Evolutionary conservation across 768 basidiomycete genomes (phyloP).

Genomic region (Omphalotus guepiniiformis): DNA sequence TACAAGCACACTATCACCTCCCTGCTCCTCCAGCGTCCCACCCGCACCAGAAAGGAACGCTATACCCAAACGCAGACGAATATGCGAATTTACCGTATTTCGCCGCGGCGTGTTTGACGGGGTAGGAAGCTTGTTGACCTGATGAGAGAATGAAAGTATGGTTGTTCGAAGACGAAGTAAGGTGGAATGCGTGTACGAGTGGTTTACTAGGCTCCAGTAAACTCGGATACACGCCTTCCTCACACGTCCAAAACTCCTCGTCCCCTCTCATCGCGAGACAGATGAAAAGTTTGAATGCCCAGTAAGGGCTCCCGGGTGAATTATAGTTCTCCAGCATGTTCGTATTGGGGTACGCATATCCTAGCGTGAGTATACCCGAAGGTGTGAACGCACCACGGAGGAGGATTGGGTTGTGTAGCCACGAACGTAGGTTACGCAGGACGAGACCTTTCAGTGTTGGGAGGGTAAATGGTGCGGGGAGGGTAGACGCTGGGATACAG

Average conservation of each 20-base stretch:
- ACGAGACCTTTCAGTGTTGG: constrained; percentile 72
- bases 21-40: constrained; percentile 57
- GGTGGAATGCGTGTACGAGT: constrained; percentile 62
- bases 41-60: constrained; percentile 52
- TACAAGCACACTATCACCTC: constrained; percentile 67
- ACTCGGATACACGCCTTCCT: constrained; percentile 64
- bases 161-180: constrained; percentile 55
- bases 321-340: constrained; percentile 81
- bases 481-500: constrained; percentile 51
- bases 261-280: constrained; percentile 57
- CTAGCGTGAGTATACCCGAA: constrained; percentile 70
- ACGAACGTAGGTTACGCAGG: constrained; percentile 68
- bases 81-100: constrained; percentile 81
- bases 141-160: constrained; percentile 73
- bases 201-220: constrained; percentile 45
- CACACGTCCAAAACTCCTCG: constrained; percentile 69
- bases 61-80: constrained; percentile 75
- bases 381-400: constrained; percentile 57
- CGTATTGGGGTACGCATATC: constrained; percentile 66
- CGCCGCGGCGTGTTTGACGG: constrained; percentile 71
- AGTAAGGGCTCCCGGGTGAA: constrained; percentile 73
- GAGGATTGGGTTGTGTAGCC: constrained; percentile 50
- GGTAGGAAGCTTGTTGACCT: constrained; percentile 76
- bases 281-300: constrained; percentile 78
- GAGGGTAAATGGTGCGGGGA: constrained; percentile 69